A percentile compares a stretch with the other conserved stretches of the same genome.
These are phyloP conservation scores for Tetradesmus lagerheimii DNA, from an alignment of 139 green algal species.

Conservation along the genomic window DNA sequence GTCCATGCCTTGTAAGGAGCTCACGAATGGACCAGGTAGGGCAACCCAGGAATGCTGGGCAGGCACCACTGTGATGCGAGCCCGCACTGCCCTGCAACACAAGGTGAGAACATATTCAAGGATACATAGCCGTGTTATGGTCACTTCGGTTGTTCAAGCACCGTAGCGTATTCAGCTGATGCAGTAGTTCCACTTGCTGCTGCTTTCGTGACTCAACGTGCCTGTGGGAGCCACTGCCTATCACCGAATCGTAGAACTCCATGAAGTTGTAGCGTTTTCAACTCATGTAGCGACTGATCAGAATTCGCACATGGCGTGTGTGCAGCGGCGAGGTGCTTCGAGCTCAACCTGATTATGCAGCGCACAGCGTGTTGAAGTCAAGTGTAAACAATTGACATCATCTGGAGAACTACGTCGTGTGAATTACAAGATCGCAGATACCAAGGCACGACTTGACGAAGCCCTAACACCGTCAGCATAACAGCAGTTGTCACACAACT, in stretches of 20 bases:
- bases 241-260: conserved; percentile 12
- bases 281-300: not conserved
- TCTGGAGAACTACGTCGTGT: no score
- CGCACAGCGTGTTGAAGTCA: no score
- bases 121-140: no score
- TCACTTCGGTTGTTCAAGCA: no score
- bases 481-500: not conserved
- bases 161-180: no score
- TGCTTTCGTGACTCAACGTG: not conserved
- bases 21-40: conserved; percentile 22
- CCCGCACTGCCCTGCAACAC: not conserved
- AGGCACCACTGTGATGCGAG: conserved; percentile 16
- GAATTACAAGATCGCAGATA: no score
- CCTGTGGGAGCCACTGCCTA: conserved; percentile 12
- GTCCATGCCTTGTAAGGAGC: not conserved
- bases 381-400: no score
- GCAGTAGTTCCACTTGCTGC: no score
- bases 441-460: not conserved
- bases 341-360: not conserved
- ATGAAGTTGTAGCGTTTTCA: not conserved
- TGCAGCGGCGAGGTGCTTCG: not conserved
- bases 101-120: no score
- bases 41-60: conserved; percentile 31
- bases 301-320: not conserved
- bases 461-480: not conserved